These are phyloP conservation scores for Aureobasidium pullulans DNA, from an alignment of 2,329 filamentous ascomycete genomes.

Conservation along the genomic window DNA sequence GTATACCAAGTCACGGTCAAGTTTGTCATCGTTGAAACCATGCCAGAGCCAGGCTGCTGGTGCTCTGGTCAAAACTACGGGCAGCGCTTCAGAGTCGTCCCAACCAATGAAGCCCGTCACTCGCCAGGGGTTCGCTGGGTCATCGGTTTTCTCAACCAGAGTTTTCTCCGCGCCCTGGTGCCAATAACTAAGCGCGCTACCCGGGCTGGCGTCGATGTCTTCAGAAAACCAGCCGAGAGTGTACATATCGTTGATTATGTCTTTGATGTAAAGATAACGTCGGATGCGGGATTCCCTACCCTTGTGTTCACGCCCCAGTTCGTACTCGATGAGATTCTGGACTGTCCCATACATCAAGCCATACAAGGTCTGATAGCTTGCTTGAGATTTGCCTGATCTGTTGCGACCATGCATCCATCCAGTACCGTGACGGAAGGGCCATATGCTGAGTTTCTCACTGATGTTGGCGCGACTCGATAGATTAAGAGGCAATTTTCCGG, in stretches of 20 bases:
- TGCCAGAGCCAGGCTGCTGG: not conserved
- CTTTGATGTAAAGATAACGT: not conserved
- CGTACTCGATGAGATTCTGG: not conserved
- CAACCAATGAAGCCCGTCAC: not conserved
- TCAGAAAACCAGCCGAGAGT: not conserved
- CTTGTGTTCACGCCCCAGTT: not conserved
- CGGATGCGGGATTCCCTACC: not conserved
- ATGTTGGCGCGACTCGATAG: not conserved
- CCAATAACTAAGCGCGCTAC: not conserved
- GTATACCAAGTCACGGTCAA: not conserved
- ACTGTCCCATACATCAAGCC: not conserved
- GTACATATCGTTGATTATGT: not conserved
- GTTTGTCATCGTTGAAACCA: not conserved
- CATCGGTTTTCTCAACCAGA: not conserved
- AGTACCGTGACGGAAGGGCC: not conserved
- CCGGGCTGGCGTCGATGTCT: not conserved
- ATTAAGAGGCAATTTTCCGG: not conserved
- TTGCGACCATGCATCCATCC: too few species aligned
- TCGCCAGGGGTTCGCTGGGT: not conserved
- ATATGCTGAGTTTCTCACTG: not conserved
- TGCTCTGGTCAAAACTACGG: not conserved
- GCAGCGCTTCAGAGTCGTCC: not conserved
- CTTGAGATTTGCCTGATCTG: not conserved
- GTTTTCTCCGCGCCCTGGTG: not conserved
- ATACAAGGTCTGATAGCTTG: not conserved